phyloP scores from a whole-genome alignment of 768 basidiomycete genomes.

The Suillus lakei region DNA sequence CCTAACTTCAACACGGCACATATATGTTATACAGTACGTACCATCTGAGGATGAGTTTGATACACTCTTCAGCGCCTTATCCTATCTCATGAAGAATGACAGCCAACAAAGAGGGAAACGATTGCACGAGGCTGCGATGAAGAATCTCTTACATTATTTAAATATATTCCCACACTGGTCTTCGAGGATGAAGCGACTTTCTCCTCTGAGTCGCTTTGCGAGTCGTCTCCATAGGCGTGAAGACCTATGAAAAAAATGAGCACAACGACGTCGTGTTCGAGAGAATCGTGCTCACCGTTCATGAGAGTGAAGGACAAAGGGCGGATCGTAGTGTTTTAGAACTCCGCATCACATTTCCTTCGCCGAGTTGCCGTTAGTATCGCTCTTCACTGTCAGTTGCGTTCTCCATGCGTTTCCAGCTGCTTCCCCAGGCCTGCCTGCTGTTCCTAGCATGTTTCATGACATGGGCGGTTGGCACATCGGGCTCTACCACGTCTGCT shows the following conservation, averaged over 20 bases:
- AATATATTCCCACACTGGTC: conserved; percentile 10
- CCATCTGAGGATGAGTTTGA: conserved; percentile 34
- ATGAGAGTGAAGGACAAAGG: conserved; percentile 24
- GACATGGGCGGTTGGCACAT: conserved; percentile 38
- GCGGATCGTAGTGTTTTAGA: conserved; percentile 19
- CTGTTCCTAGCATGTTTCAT: conserved; percentile 40
- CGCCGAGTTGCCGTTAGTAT: conserved; percentile 33
- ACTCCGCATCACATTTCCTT: conserved; percentile 23
- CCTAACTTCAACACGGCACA: background rate
- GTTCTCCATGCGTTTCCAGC: conserved; percentile 27
- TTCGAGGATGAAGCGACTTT: conserved; percentile 38
- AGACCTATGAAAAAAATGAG: conserved; percentile 48
- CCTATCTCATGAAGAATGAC: conserved; percentile 67
- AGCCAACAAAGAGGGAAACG: conserved; percentile 73
- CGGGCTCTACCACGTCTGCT: conserved; percentile 16
- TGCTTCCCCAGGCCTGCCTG: conserved; percentile 24
- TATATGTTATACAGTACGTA: conserved; percentile 17
- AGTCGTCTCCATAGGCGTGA: conserved; percentile 67
- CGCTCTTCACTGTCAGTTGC: background rate
- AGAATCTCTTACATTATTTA: conserved; percentile 66
- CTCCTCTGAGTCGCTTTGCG: conserved; percentile 60
- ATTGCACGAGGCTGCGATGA: conserved; percentile 37
- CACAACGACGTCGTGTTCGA: conserved; percentile 2
- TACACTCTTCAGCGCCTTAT: conserved; percentile 50
- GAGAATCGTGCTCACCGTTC: conserved; percentile 30